Base-by-base conservation (phyloP, 1,284 basidiomycete genomes). In the Fomes fomentarius region DNA sequence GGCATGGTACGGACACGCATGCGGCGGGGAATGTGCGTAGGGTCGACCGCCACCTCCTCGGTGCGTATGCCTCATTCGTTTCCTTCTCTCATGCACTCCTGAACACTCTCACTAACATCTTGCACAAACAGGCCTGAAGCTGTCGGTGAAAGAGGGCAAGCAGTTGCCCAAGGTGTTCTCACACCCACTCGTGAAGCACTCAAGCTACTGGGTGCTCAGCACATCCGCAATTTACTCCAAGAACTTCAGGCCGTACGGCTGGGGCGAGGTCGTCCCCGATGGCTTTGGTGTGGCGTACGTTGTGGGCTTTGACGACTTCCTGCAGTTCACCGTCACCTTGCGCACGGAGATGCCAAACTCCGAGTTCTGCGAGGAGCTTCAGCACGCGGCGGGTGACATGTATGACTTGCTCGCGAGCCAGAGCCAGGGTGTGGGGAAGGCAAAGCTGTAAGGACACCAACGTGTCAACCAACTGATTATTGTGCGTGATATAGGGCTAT, bases 171-270 rank as follows among this genome's bases (percentile, higher is more conserved):
- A 74, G 2, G 62, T 96, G 34, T 94, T 87, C 71, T 70, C 75
- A 11, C 91, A 96, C 69, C 83, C 89, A 1, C 77, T 94, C 9
- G 85, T 83, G 65, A 72, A 76, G 54, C 79, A 87, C 10, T 82
- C 85, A 25, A 84, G 80, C 42, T 75, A n/a, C n/a, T n/a, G n/a
- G n/a, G n/a, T n/a, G n/a, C n/a, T n/a, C n/a, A n/a, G n/a, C 67
- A 96, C 94, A 15, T 93, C 89, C 37, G 90, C 93, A 21, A 82
- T 96, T 49, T 94, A 90, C 69, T 91, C 89, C 21, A 86, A 87
- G 58, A 83, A 89, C 66, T 87, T 96, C 66, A 78, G 79, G 42
- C 85, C 82, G 22, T 96, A 95, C 72, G 93, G 93, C 30, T 94
- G 90, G 88, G 92, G 91, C 49, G 91, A 92, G 76, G 91, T 94